Evolutionary conservation across 257 asterid species (phyloP).

Genomic region (Paulownia fortunei): DNA sequence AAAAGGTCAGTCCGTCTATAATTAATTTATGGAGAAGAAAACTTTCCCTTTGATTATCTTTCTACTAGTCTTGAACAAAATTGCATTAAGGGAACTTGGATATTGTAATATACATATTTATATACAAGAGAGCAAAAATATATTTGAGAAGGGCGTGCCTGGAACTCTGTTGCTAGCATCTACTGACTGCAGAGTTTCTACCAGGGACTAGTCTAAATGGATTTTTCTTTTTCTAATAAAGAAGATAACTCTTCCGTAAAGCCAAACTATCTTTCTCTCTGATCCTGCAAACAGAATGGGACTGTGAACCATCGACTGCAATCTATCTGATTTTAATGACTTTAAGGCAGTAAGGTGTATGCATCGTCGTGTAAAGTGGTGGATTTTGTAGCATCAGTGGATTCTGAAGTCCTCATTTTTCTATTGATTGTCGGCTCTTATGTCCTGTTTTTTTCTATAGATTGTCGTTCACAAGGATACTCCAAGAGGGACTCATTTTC

Average conservation of each 20-base stretch:
- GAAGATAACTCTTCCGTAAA: no score
- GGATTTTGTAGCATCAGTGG: no score
- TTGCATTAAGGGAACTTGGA: neutral
- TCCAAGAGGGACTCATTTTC: conserved; percentile 83
- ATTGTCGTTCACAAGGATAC: conserved; percentile 81
- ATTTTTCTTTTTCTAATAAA: no score
- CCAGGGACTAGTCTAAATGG: no score
- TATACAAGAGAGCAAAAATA: neutral
- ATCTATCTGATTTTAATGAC: no score
- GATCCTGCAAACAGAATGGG: no score
- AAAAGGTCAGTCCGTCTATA: conserved; percentile 57
- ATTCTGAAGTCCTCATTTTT: neutral
- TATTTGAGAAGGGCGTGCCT: neutral
- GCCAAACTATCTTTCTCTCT: no score
- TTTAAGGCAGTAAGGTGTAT: no score
- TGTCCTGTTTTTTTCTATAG: conserved; percentile 37
- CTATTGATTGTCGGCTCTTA: neutral
- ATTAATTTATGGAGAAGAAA: neutral
- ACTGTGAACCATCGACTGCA: no score
- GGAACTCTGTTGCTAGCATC: no score
- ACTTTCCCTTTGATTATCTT: neutral
- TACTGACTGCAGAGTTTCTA: no score
- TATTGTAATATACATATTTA: neutral
- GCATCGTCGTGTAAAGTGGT: no score
- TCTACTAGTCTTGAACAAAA: neutral